Conservation (phyloP, 257 asterid genomes). For the Cynanchum wilfordii region DNA sequence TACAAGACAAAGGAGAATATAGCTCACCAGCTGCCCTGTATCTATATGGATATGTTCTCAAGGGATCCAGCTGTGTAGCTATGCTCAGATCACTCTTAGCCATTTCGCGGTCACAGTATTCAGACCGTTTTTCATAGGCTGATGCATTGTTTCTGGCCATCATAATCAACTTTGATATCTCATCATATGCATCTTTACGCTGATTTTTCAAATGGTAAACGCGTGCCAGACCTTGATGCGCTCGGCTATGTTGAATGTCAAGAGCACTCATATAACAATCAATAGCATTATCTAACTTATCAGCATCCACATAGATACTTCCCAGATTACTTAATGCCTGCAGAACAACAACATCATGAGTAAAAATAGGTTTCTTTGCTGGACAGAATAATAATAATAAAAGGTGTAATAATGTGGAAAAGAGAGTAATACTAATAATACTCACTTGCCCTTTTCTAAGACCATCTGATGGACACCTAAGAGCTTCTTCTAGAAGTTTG, state of each 20-base stretch:
- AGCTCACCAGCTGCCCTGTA: constrained; percentile 86
- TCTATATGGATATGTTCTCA: constrained; percentile 88
- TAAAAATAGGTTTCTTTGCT: not conserved
- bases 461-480: constrained; percentile 94
- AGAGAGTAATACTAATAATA: not conserved
- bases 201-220: constrained; percentile 84
- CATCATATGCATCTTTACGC: constrained; percentile 84
- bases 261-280: constrained; percentile 88
- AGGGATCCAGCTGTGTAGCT: constrained; percentile 80
- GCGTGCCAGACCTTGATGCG: constrained; percentile 95
- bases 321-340: constrained; percentile 95
- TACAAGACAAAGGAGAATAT: not conserved
- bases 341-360: constrained; percentile 20
- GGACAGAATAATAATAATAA: not conserved
- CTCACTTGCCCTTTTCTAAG: constrained; percentile 97
- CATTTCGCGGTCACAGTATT: constrained; percentile 88
- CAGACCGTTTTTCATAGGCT: constrained; percentile 92
- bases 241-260: constrained; percentile 86
- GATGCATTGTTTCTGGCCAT: constrained; percentile 85
- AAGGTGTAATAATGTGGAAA: not conserved
- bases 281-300: constrained; percentile 70
- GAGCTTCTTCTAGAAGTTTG: constrained; percentile 89
- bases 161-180: constrained; percentile 91
- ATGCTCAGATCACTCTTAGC: constrained; percentile 80
- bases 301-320: constrained; percentile 76